Percentiles rank a stretch among this genome's conserved stretches.
Evolutionary conservation across 2,329 filamentous ascomycete genomes (phyloP).

Genomic region (Colletotrichum costaricense): DNA sequence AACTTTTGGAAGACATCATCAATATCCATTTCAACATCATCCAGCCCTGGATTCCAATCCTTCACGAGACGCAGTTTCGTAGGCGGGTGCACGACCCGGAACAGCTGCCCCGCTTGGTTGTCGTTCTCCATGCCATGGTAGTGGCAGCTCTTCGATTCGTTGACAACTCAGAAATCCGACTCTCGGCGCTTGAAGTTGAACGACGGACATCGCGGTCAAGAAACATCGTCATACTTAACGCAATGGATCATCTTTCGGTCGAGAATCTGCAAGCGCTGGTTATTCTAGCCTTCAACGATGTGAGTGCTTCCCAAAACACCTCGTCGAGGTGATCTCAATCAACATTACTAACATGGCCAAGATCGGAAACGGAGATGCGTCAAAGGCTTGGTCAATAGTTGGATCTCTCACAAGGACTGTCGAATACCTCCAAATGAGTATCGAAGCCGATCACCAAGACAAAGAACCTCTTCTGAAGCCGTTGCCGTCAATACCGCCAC

Average conservation of each 20-base stretch:
- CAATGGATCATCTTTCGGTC: constrained; percentile 48
- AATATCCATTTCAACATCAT: constrained; percentile 49
- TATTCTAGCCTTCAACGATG: constrained; percentile 51
- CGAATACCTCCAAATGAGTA: constrained; percentile 37
- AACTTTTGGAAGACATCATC: constrained; percentile 37
- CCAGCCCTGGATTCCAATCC: constrained; percentile 54
- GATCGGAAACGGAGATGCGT: constrained; percentile 37
- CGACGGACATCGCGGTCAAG: constrained; percentile 31
- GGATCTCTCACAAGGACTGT: constrained; percentile 37
- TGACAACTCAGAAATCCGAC: constrained; percentile 39
- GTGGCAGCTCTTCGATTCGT: constrained; percentile 43
- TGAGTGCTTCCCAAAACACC: constrained; percentile 31
- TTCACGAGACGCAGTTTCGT: constrained; percentile 46
- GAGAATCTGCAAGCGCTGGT: constrained; percentile 50
- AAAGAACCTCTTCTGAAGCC: constrained; percentile 38
- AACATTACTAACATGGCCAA: neutral
- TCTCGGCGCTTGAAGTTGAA: constrained; percentile 37
- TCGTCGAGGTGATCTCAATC: neutral
- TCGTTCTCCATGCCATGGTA: constrained; percentile 51
- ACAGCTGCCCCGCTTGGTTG: constrained; percentile 42
- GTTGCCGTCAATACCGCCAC: constrained; percentile 42
- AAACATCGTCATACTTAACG: constrained; percentile 43
- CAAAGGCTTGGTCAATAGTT: constrained; percentile 36
- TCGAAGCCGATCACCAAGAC: constrained; percentile 33
- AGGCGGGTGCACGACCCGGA: constrained; percentile 40